Evolutionary conservation across 78 protist genomes (phyloP).

Genomic region (Planoprotostelium fungivorum): DNA sequence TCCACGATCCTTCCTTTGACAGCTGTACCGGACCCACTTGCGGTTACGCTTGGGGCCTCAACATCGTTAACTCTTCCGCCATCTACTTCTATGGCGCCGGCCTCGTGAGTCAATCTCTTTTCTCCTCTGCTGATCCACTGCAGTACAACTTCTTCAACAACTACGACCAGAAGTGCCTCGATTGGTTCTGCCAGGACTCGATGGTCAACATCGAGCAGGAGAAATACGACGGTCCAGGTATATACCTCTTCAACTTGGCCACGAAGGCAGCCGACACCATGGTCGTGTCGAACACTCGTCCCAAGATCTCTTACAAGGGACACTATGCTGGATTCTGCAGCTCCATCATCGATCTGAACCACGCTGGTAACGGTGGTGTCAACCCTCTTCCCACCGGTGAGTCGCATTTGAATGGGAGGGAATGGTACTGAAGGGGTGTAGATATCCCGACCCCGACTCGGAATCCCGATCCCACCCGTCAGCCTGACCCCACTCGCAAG

Average conservation of each 20-base stretch:
- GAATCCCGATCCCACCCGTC: no score
- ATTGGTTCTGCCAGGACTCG: background rate
- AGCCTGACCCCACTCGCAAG: no score
- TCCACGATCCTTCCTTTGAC: background rate
- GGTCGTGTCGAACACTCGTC: background rate
- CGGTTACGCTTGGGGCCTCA: background rate
- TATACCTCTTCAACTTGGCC: background rate
- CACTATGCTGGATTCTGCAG: no score
- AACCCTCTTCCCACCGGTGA: no score
- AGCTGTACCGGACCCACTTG: background rate
- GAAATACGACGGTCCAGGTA: background rate
- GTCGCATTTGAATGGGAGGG: no score
- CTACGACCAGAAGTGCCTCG: background rate
- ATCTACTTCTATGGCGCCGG: background rate
- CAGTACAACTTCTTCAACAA: background rate
- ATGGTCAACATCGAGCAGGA: background rate
- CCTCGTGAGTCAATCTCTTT: no score
- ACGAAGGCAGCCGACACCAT: background rate
- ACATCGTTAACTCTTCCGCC: background rate
- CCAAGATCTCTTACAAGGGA: no score
- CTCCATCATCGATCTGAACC: no score
- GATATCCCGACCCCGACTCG: no score
- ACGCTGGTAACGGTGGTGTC: no score
- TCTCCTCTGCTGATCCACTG: no score
- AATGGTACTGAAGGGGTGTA: no score